Evolutionary conservation across 495 filamentous ascomycete genomes (phyloP), one percentile per base, ranked within the genome.

Genomic region (Trichoderma asperelloides): DNA sequence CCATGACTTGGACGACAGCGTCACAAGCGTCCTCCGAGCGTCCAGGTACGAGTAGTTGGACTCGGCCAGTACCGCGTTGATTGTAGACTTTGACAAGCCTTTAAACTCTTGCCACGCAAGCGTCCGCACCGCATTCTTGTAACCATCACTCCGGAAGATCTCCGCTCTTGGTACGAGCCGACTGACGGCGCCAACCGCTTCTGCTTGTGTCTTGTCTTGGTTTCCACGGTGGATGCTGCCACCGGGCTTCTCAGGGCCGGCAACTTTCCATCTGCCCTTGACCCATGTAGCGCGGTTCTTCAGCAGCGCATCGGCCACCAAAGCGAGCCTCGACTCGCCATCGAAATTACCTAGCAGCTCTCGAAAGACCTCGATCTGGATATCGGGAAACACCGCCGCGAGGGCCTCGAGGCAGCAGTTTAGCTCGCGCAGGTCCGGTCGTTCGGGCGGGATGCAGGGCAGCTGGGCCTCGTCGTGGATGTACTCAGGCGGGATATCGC

Each of bases 41-140:
- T 87, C 84, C 4, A 86, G 82, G 72, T 98, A 98, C 39, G 88
- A 92, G 75, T 89, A 90, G 74, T 98, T 98, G 70, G 84, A 84
- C 74, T 98, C 95, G 27, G 93, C 94, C 62, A 98, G 82, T 2
- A 98, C 93, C 9, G 89, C 93, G 49, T 91, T 87, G 70, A 98
- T 88, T 3, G 91, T 86, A 57, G 91, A 93, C 65, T 84, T 86
- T 41, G 88, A 89, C 15, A 98, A 78, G 25, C 85, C 86, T 69
- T 87, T 90, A 80, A 97, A 98, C 74, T 98, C 95, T 60, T 91
- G 89, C 71, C 79, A 81, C 16, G 81, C 82, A 43, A 82, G 70
- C 39, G 72, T 70, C 73, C 86, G 88, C 12, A 90, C 91, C 11
- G 91, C 88, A 64, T 78, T 76, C 74, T 87, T 91, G 79, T 97